A percentile compares a stretch with the other conserved stretches of the same genome.
These are phyloP conservation scores for Penicillium sp. DNA, from an alignment of 2,329 filamentous ascomycete genomes.

Conservation along the genomic window DNA sequence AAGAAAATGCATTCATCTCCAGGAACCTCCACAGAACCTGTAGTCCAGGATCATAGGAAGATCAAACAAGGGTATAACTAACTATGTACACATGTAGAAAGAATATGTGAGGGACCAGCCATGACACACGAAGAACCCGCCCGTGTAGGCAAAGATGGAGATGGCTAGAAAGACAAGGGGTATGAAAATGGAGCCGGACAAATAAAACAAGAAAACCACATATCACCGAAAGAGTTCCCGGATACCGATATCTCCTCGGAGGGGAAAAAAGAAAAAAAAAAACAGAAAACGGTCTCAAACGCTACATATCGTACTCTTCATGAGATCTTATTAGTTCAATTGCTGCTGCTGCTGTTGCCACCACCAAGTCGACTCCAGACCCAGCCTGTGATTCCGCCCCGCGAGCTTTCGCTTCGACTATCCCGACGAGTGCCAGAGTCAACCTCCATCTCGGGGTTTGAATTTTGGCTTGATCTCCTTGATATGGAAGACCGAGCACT, in stretches of 20 bases:
- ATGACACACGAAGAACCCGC: constrained; percentile 6
- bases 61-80: neutral
- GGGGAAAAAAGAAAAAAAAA: neutral
- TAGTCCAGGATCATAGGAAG: neutral
- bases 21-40: neutral
- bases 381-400: constrained; percentile 35
- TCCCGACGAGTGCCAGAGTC: constrained; percentile 18
- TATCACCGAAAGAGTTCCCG: neutral
- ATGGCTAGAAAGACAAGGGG: constrained; percentile 6
- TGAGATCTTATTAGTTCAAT: neutral
- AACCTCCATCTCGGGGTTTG: constrained; percentile 16
- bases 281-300: neutral
- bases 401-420: constrained; percentile 21
- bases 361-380: constrained; percentile 31
- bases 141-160: neutral
- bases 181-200: constrained; percentile 1
- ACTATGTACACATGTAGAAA: constrained; percentile 13
- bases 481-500: constrained; percentile 29
- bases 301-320: constrained; percentile 13
- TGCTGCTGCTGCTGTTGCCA: constrained; percentile 14
- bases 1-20: neutral
- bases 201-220: neutral
- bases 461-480: constrained; percentile 13
- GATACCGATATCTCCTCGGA: neutral
- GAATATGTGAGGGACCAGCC: constrained; percentile 13